Conservation (phyloP, 2,329 filamentous ascomycete genomes). For the Paramyrothecium roridum region DNA sequence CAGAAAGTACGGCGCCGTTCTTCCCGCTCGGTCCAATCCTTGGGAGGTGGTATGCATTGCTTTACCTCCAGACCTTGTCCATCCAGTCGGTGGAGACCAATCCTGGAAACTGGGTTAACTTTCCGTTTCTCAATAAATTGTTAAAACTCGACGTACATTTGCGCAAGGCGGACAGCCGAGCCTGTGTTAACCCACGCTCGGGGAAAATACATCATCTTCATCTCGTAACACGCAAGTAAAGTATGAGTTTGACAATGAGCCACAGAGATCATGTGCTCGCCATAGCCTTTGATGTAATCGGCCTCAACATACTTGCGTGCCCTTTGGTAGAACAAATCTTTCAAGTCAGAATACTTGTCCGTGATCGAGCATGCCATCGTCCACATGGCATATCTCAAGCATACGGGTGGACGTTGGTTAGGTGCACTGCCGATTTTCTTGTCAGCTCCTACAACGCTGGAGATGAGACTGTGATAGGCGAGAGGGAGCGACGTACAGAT, state of each 20-base stretch:
- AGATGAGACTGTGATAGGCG: neutral
- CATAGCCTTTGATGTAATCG: slow-evolving; percentile 89
- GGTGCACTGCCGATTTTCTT: slow-evolving; percentile 53
- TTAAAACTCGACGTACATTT: slow-evolving; percentile 60
- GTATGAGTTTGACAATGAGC: slow-evolving; percentile 84
- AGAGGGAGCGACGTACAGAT: slow-evolving; percentile 53
- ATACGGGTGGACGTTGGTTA: slow-evolving; percentile 79
- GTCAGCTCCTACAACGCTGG: slow-evolving; percentile 3
- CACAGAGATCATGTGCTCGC: slow-evolving; percentile 82
- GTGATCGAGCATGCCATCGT: slow-evolving; percentile 82
- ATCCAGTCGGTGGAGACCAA: slow-evolving; percentile 85
- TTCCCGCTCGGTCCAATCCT: slow-evolving; percentile 74
- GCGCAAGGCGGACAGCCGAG: slow-evolving; percentile 71
- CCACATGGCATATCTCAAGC: slow-evolving; percentile 93
- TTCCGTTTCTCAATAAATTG: slow-evolving; percentile 8
- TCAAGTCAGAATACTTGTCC: slow-evolving; percentile 76
- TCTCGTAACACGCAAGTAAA: slow-evolving; percentile 80
- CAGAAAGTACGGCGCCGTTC: slow-evolving; percentile 81
- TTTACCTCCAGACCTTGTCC: slow-evolving; percentile 84
- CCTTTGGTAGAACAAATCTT: slow-evolving; percentile 85
- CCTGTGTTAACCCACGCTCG: slow-evolving; percentile 93
- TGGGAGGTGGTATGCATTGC: slow-evolving; percentile 79
- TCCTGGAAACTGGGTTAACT: slow-evolving; percentile 55
- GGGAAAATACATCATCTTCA: slow-evolving; percentile 97
- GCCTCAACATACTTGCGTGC: slow-evolving; percentile 86